Base-by-base conservation (phyloP, 176 grass and related monocot species). In the Olyra latifolia region DNA sequence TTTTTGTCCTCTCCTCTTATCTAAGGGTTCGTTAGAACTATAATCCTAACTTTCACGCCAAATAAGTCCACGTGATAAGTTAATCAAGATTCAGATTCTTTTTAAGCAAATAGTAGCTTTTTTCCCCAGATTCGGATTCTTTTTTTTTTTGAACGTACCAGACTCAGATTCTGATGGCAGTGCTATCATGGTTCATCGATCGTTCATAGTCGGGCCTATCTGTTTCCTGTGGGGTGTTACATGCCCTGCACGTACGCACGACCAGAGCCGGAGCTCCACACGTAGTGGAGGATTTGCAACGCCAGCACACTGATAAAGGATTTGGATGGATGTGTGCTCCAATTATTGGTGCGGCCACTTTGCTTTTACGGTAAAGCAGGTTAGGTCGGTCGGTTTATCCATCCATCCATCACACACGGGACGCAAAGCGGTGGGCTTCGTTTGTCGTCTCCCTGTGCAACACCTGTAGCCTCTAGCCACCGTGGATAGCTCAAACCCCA, bases 341-440 rank as follows among this genome's bases (percentile, higher is more conserved):
- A 85, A 85, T 89, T 81, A 89, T 85, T 85, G 82, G 87, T 27
- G 27, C 60, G 35, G 41, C 74, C 74, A 88, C 58, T 72, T 66
- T 3, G 22, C 60, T 60, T 88, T 83, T 60, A 16, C 22, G 12
- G 29, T 17, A 35, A 88, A 69, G 44, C 76, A n/a, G 17, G n/a
- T 12, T 38, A 66, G 49, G 48, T 59, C 66, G 74, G 57, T 29
- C 72, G n/a, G n/a, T n/a, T n/a, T 64, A 58, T 49, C 74, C 29
- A 83, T 57, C 59, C 14, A 11, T 1, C 62, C 62, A 49, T 3
- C 30, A 1, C 64, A 24, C 59, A 46, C 83, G 45, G 0, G 30
- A 32, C 16, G 59, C 74, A 45, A 77, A 77, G 46, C 64, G 59
- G 83, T 50, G 65, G 43, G 43, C 75, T 20, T 53, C 83, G 20